A percentile compares a stretch with the other conserved stretches of the same genome.
These are phyloP conservation scores for Leptographium galeiforme DNA, from an alignment of 2,329 filamentous ascomycete genomes.

Conservation along the genomic window DNA sequence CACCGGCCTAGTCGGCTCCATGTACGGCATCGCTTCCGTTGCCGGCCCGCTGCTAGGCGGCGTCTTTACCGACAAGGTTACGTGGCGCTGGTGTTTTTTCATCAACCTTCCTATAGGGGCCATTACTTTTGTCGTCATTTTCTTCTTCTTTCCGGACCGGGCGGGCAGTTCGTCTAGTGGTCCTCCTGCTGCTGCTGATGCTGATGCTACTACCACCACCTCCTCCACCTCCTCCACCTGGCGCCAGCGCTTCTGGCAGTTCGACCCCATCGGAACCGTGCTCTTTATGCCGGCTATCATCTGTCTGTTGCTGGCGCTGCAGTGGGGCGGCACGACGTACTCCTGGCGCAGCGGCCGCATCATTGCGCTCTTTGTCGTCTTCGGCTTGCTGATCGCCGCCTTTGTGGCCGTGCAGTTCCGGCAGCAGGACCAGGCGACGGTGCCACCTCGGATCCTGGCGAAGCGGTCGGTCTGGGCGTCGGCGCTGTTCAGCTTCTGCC, in stretches of 20 bases:
- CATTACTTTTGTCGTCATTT: constrained; percentile 17
- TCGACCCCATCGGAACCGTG: constrained; percentile 36
- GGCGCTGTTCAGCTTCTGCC: constrained; percentile 19
- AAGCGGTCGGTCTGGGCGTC: constrained; percentile 26
- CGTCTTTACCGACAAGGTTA: constrained; percentile 20
- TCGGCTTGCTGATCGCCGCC: constrained; percentile 27
- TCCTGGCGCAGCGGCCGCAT: constrained; percentile 35
- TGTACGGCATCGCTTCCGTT: constrained; percentile 15
- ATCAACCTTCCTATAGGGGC: constrained; percentile 32
- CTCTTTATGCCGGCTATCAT: constrained; percentile 38
- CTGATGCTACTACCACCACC: no score
- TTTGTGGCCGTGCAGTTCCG: constrained; percentile 32
- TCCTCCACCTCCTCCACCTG: constrained; percentile 1
- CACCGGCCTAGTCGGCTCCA: constrained; percentile 14
- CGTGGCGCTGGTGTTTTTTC: constrained; percentile 35
- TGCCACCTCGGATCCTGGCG: constrained; percentile 26
- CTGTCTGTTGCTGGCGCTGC: constrained; percentile 39
- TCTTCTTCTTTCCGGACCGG: constrained; percentile 19
- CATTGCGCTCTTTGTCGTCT: constrained; percentile 37
- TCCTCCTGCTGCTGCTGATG: no score
- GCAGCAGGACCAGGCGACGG: constrained; percentile 17
- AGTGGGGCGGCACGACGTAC: constrained; percentile 41
- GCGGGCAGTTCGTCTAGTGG: no score
- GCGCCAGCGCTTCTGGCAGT: constrained; percentile 20
- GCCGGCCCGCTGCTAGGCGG: constrained; percentile 34